These are phyloP conservation scores for Wallacemonas sp. DNA, from an alignment of 208 protist genomes.

Conservation along the genomic window DNA sequence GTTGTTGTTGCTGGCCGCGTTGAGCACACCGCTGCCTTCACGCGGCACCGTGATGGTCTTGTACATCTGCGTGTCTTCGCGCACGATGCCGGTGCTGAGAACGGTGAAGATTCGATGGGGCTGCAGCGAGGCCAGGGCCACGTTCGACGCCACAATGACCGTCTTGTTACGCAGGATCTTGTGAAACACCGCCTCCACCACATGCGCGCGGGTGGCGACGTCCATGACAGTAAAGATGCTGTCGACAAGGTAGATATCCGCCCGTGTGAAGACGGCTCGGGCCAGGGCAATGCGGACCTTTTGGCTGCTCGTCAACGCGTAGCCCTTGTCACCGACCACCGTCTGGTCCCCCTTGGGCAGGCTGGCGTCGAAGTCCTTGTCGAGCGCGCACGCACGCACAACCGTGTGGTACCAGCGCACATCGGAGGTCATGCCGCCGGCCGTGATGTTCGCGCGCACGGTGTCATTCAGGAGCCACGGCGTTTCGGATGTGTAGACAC, in stretches of 20 bases:
- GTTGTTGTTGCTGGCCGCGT: slow-evolving; percentile 13
- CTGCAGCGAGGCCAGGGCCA: slow-evolving; percentile 43
- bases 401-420: slow-evolving; percentile 68
- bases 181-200: slow-evolving; percentile 71
- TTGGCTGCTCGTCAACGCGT: slow-evolving; percentile 71
- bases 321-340: slow-evolving; percentile 79
- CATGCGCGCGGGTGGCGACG: slow-evolving; percentile 49
- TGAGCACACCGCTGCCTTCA: slow-evolving; percentile 6
- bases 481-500: slow-evolving; percentile 77
- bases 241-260: slow-evolving; percentile 90
- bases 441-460: slow-evolving; percentile 93
- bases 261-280: slow-evolving; percentile 72
- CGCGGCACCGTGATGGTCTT: slow-evolving; percentile 25
- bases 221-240: slow-evolving; percentile 91
- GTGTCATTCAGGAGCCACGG: slow-evolving; percentile 92
- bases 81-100: slow-evolving; percentile 33
- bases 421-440: slow-evolving; percentile 39
- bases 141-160: slow-evolving; percentile 72
- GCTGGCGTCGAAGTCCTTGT: slow-evolving; percentile 59
- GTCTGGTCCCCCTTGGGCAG: slow-evolving; percentile 86
- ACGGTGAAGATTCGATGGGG: slow-evolving; percentile 71
- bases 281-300: slow-evolving; percentile 78
- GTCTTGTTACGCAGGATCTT: slow-evolving; percentile 78
- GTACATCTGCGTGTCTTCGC: slow-evolving; percentile 56
- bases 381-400: slow-evolving; percentile 67